phyloP scores from a whole-genome alignment of 306 rosid genomes.

The Dalbergia cultrata region DNA sequence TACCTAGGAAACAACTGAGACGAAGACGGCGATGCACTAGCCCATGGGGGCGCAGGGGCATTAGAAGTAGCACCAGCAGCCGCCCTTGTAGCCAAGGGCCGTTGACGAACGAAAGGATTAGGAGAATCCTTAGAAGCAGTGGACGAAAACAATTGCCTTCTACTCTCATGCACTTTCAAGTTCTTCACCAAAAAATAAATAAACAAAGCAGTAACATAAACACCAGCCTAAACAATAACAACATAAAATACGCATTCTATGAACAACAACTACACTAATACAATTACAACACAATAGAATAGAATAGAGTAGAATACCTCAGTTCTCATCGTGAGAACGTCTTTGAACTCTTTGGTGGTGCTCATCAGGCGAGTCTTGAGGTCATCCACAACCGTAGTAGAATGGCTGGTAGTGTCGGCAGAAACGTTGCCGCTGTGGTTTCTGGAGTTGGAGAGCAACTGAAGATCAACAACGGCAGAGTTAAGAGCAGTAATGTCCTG shows the following conservation, averaged over 20 bases:
- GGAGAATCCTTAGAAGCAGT: slow-evolving; percentile 82
- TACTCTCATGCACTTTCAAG: slow-evolving; percentile 90
- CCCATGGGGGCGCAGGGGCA: slow-evolving; percentile 94
- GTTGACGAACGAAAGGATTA: slow-evolving; percentile 95
- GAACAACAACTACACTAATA: neutral
- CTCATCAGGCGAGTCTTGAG: slow-evolving; percentile 91
- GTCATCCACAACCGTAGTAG: slow-evolving; percentile 96
- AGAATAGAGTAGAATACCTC: slow-evolving; percentile 58
- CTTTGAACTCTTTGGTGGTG: slow-evolving; percentile 94
- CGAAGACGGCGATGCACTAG: slow-evolving; percentile 69
- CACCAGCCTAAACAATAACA: slow-evolving; percentile 21
- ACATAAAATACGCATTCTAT: neutral
- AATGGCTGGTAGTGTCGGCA: slow-evolving; percentile 12
- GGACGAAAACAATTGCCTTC: slow-evolving; percentile 88
- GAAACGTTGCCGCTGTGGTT: slow-evolving; percentile 47
- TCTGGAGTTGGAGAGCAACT: slow-evolving; percentile 71
- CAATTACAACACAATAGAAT: neutral
- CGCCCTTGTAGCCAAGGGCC: slow-evolving; percentile 82
- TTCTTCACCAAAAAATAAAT: slow-evolving; percentile 73
- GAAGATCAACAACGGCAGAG: slow-evolving; percentile 96
- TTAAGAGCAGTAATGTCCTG: slow-evolving; percentile 94
- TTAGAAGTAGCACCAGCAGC: slow-evolving; percentile 70
- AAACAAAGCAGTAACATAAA: neutral
- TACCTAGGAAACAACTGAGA: slow-evolving; percentile 71
- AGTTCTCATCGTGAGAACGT: slow-evolving; percentile 95